Evolutionary conservation across 2,329 filamentous ascomycete genomes (phyloP).

Genomic region (Cladosporium sp.): DNA sequence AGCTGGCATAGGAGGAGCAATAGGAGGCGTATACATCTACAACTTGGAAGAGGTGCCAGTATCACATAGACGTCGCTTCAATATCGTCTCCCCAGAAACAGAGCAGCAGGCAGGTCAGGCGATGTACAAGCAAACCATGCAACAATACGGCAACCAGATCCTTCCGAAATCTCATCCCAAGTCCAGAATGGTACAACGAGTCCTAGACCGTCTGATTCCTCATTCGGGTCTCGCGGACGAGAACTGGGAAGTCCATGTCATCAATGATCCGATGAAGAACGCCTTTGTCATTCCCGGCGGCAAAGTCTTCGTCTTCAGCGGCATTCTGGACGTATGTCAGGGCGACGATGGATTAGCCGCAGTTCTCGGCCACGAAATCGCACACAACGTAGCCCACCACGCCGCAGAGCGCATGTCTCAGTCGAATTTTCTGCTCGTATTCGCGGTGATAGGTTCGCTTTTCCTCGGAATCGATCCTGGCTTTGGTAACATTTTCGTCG

Average conservation of each 20-base stretch:
- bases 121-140: conserved; percentile 55
- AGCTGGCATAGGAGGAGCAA: conserved; percentile 37
- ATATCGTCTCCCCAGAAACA: conserved; percentile 54
- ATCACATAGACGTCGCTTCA: conserved; percentile 65
- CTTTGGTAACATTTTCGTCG: conserved; percentile 43
- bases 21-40: conserved; percentile 57
- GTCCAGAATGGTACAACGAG: conserved; percentile 53
- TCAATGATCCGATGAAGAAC: conserved; percentile 63
- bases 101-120: conserved; percentile 52
- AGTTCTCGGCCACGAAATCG: conserved; percentile 74
- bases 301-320: conserved; percentile 75
- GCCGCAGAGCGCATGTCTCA: conserved; percentile 58
- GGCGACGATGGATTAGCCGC: conserved; percentile 67
- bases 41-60: conserved; percentile 67
- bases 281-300: conserved; percentile 73
- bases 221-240: conserved; percentile 55
- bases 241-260: conserved; percentile 69
- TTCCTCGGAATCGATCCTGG: conserved; percentile 39
- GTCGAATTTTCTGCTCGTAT: conserved; percentile 32
- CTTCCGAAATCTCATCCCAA: conserved; percentile 57
- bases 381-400: conserved; percentile 68
- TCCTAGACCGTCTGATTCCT: conserved; percentile 63
- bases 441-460: conserved; percentile 34
- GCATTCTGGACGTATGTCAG: conserved; percentile 62
- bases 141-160: conserved; percentile 51